These are phyloP conservation scores for Quercus berberidifolia DNA, from an alignment of 306 rosid species.

Conservation along the genomic window DNA sequence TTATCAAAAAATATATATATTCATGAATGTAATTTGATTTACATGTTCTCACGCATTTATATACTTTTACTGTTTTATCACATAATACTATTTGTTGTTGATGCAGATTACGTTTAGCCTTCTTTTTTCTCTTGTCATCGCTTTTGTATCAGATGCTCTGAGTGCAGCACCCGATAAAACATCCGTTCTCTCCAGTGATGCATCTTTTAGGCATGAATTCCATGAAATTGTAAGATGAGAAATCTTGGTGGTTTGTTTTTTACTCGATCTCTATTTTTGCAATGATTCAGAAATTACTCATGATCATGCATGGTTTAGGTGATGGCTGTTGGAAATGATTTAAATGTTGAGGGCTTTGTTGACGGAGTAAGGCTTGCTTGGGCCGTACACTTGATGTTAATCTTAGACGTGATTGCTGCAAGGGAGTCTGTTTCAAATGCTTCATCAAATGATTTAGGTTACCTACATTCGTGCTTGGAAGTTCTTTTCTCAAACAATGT, in stretches of 20 bases:
- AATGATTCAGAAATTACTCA: conserved; percentile 25
- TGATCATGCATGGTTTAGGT: conserved; percentile 47
- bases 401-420: conserved; percentile 54
- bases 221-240: conserved; percentile 67
- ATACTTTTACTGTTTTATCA: conserved; percentile 18
- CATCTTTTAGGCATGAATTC: conserved; percentile 76
- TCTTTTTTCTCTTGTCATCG: conserved; percentile 78
- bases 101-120: conserved; percentile 90
- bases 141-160: conserved; percentile 82
- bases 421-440: conserved; percentile 58
- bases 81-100: conserved; percentile 17
- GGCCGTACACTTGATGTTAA: conserved; percentile 86
- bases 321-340: conserved; percentile 73
- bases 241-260: conserved; percentile 14
- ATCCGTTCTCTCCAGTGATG: conserved; percentile 65
- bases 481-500: conserved; percentile 72
- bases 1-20: neutral
- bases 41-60: neutral
- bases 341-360: conserved; percentile 60
- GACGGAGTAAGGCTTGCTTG: conserved; percentile 86
- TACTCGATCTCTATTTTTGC: conserved; percentile 6
- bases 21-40: neutral
- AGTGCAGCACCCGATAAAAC: conserved; percentile 84
- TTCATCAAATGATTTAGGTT: conserved; percentile 60
- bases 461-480: conserved; percentile 71